Percentiles rank a stretch among this genome's conserved stretches.
These are phyloP conservation scores for Kluyveromyces sp. DNA, from an alignment of 1,139 yeast species.

Conservation along the genomic window DNA sequence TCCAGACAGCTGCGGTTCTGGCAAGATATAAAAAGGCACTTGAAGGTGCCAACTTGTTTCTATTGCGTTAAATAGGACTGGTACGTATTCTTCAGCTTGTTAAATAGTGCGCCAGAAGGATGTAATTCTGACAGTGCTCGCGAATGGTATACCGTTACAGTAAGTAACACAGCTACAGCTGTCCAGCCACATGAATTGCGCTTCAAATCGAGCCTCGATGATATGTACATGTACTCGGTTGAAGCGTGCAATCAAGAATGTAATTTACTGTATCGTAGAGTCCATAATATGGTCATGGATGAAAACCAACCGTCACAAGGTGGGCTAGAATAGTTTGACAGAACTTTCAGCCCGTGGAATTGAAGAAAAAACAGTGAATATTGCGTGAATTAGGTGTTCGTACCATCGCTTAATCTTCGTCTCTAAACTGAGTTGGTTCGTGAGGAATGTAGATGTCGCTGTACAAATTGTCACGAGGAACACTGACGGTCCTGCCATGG, in stretches of 20 bases:
- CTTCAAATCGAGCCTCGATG: not conserved
- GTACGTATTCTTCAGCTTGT: not conserved
- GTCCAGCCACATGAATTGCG: no score
- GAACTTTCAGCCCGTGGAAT: not conserved
- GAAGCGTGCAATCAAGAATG: no score
- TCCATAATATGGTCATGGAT: no score
- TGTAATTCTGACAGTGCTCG: no score
- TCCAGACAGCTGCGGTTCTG: no score
- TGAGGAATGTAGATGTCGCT: conserved; percentile 39
- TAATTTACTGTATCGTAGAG: no score
- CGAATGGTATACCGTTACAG: no score
- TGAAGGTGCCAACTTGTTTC: not conserved
- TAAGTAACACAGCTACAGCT: no score
- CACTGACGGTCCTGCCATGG: conserved; percentile 36
- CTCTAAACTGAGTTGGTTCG: conserved; percentile 11
- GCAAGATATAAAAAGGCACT: no score
- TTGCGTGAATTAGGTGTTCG: not conserved
- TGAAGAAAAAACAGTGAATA: not conserved
- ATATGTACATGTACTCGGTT: not conserved
- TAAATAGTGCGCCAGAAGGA: not conserved
- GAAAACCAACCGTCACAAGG: no score
- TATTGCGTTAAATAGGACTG: not conserved
- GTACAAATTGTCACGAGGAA: conserved; percentile 43
- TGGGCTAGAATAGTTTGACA: no score
- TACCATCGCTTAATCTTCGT: conserved; percentile 4